phyloP scores from a whole-genome alignment of 495 filamentous ascomycete species.

The Penicillium maclennaniae region DNA sequence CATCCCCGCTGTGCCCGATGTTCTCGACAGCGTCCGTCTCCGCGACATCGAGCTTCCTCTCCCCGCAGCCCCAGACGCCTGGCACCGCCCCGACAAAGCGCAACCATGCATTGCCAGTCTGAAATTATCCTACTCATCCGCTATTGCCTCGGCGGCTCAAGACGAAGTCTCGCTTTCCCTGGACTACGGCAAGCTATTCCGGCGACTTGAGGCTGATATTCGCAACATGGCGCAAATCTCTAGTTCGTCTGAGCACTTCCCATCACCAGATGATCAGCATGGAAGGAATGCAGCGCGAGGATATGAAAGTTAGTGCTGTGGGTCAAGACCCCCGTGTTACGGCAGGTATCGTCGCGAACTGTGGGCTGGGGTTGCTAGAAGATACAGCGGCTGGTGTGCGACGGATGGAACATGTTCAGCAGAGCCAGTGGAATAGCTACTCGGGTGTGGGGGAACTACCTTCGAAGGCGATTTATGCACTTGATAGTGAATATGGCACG shows the following conservation, averaged over 20 bases:
- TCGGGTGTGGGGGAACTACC: slow-evolving; percentile 10
- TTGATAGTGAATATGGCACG: slow-evolving; percentile 33
- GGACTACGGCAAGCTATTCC: slow-evolving; percentile 48
- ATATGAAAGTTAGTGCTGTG: slow-evolving; percentile 26
- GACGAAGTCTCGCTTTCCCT: slow-evolving; percentile 46
- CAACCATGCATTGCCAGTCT: slow-evolving; percentile 45
- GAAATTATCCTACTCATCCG: slow-evolving; percentile 43
- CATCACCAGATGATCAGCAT: slow-evolving; percentile 29
- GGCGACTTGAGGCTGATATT: slow-evolving; percentile 39
- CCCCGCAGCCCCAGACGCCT: slow-evolving; percentile 42
- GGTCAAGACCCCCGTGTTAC: slow-evolving; percentile 39
- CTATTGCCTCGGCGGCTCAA: slow-evolving; percentile 37
- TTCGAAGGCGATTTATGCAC: slow-evolving; percentile 10
- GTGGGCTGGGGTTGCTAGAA: slow-evolving; percentile 37
- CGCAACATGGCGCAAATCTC: slow-evolving; percentile 26
- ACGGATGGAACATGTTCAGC: slow-evolving; percentile 37
- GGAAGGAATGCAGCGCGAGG: slow-evolving; percentile 30
- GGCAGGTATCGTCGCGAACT: slow-evolving; percentile 37
- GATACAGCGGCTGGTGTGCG: slow-evolving; percentile 42
- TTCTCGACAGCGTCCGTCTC: slow-evolving; percentile 42
- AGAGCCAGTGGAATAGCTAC: slow-evolving; percentile 28
- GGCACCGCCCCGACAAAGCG: slow-evolving; percentile 41
- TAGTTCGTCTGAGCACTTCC: slow-evolving; percentile 17
- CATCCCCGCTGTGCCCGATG: slow-evolving; percentile 32
- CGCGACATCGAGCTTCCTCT: slow-evolving; percentile 43